Evolutionary conservation across 192 early-diverging fungal genomes (phyloP).

Genomic region (Podila epigama): DNA sequence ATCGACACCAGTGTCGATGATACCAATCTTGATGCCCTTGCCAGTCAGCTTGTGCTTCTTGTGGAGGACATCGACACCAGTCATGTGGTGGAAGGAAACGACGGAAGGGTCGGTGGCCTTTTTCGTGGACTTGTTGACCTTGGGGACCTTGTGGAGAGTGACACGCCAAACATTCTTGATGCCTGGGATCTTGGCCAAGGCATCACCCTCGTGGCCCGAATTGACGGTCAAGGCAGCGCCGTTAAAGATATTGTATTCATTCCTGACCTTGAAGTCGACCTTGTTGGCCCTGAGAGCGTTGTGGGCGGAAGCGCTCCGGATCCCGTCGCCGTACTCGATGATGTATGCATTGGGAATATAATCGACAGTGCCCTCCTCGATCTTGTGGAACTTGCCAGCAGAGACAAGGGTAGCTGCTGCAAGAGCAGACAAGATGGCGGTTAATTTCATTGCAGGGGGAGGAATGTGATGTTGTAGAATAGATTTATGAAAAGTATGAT

Average conservation of each 20-base stretch:
- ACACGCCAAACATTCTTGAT: conserved; percentile 20
- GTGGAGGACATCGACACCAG: conserved; percentile 53
- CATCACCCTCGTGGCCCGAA: conserved; percentile 8
- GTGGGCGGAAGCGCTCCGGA: neutral
- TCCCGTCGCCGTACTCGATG: conserved; percentile 4
- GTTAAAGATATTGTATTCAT: conserved; percentile 8
- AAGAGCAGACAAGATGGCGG: conserved; percentile 2
- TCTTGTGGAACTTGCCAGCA: conserved; percentile 13
- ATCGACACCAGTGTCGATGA: conserved; percentile 61
- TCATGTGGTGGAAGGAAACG: conserved; percentile 43
- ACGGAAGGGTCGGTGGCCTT: neutral
- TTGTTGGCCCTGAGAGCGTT: neutral
- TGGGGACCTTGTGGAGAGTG: neutral
- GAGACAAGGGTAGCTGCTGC: conserved; percentile 7
- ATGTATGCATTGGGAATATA: conserved; percentile 9
- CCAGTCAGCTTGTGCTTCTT: conserved; percentile 56
- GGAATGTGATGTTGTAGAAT: no score
- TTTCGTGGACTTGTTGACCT: neutral
- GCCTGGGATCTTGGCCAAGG: conserved; percentile 8
- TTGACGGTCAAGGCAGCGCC: conserved; percentile 10
- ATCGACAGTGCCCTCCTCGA: neutral
- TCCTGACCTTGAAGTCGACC: conserved; percentile 21
- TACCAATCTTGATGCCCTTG: conserved; percentile 54
- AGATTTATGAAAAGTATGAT: no score
- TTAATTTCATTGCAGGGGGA: conserved; percentile 14